Percentiles rank a stretch among this genome's conserved stretches.
Evolutionary conservation across 768 basidiomycete genomes (phyloP).

Genomic region (Termitomyces sp.): DNA sequence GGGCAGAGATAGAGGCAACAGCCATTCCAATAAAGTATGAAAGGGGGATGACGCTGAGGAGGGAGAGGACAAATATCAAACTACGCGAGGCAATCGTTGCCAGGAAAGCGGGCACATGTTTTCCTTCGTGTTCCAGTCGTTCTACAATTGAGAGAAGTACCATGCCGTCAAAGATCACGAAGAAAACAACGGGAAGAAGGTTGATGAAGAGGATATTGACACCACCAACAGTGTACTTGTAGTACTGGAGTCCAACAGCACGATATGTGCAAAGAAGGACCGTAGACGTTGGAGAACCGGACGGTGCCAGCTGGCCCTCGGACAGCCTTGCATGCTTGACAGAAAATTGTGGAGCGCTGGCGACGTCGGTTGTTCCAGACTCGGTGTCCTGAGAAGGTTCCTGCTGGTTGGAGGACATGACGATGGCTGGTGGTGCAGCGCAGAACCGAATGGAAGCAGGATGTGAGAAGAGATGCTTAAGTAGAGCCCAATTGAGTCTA

Average conservation of each 20-base stretch:
- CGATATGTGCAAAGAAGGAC: conserved; percentile 94
- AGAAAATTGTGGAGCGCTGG: conserved; percentile 46
- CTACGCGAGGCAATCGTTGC: conserved; percentile 68
- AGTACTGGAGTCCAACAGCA: conserved; percentile 88
- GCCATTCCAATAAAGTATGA: conserved; percentile 99
- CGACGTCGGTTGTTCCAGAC: conserved; percentile 22
- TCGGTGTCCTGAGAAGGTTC: conserved; percentile 27
- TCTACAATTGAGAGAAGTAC: conserved; percentile 75
- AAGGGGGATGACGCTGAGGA: conserved; percentile 92
- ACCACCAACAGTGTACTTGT: conserved; percentile 98
- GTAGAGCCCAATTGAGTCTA: conserved; percentile 92
- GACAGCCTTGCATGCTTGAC: conserved; percentile 74
- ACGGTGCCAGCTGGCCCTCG: conserved; percentile 88
- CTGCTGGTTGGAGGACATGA: conserved; percentile 38
- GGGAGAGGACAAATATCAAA: conserved; percentile 79
- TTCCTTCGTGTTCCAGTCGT: conserved; percentile 47
- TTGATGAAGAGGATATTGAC: conserved; percentile 99
- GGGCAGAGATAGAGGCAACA: conserved; percentile 97
- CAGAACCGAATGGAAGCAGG: conserved; percentile 92
- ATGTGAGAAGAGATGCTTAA: conserved; percentile 75
- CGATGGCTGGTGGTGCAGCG: conserved; percentile 74
- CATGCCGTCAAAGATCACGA: conserved; percentile 93
- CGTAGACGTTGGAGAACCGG: conserved; percentile 77
- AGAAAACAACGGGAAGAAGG: conserved; percentile 89
- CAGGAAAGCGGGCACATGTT: conserved; percentile 64